These are phyloP conservation scores for Neofusicoccum parvum DNA, from an alignment of 2,329 filamentous ascomycete species.

Conservation along the genomic window DNA sequence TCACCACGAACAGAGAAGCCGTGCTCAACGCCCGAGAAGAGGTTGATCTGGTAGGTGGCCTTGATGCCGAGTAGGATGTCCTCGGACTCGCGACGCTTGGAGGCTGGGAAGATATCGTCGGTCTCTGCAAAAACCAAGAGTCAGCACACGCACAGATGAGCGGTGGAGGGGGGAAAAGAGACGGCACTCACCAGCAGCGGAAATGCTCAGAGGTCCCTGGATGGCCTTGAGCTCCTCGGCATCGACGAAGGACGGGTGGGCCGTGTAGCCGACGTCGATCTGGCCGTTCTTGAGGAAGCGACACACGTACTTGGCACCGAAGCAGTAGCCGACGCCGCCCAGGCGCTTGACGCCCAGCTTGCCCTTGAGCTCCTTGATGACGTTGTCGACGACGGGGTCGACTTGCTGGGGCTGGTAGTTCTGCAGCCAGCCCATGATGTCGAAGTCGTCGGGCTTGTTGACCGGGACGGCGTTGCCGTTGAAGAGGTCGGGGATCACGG, in stretches of 20 bases:
- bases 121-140: conserved; percentile 46
- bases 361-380: conserved; percentile 50
- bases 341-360: conserved; percentile 52
- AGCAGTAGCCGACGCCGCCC: conserved; percentile 54
- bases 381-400: conserved; percentile 56
- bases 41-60: conserved; percentile 72
- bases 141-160: background rate
- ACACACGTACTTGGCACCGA: conserved; percentile 58
- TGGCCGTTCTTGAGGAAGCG: conserved; percentile 63
- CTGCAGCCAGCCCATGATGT: conserved; percentile 55
- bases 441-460: conserved; percentile 53
- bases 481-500: conserved; percentile 71
- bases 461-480: conserved; percentile 63
- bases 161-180: background rate
- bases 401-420: conserved; percentile 47
- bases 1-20: conserved; percentile 76
- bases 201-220: conserved; percentile 60
- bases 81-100: conserved; percentile 61
- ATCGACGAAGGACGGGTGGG: conserved; percentile 75
- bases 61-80: conserved; percentile 57
- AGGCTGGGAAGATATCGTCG: conserved; percentile 61
- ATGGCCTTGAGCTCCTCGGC: conserved; percentile 62
- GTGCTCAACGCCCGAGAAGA: conserved; percentile 72
- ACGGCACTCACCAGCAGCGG: conserved; percentile 56
- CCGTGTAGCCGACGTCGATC: conserved; percentile 70